Base-by-base conservation (phyloP, 1,284 basidiomycete species). In the Singerocomus inundabilis region DNA sequence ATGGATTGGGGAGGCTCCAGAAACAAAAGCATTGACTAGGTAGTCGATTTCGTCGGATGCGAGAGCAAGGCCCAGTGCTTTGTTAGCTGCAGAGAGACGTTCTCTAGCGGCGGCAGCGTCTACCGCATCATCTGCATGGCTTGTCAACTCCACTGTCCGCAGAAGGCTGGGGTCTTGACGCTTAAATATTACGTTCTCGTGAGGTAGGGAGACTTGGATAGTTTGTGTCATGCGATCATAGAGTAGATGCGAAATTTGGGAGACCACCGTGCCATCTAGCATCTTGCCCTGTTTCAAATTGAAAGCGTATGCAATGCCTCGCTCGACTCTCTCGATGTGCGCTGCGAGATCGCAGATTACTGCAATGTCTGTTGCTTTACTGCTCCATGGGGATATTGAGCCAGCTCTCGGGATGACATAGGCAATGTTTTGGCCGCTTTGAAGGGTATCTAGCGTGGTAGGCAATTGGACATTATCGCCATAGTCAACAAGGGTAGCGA, bases 161-260 rank as follows among this genome's bases (percentile, higher is more conserved):
- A 98, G 79, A 9, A 84, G 79, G 32, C 80, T 79, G 0, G 91
- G 86, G 11, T 72, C 66, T 29, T 82, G 81, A 52, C 88, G 84
- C 24, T 78, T 73, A 69, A 98, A 98, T 54, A 98, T 73, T 11
- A 73, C 68, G 2, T 76, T 71, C 53, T 85, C 75, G 18, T 78
- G 61, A 1, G 93, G 92, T 2, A 78, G 69, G 1, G 74, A 66
- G 48, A 81, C 72, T 59, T 80, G 78, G 29, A 90, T 76, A 24
- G 80, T 70, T 69, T 98, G 95, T 0, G 95, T 99, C 97, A 99
- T 99, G 42, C 95, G 86, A 71, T 99, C 96, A 71, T 94, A 88
- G 32, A 97, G 78, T 44, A 88, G 74, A 57, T 85, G 81, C 1
- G 84, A 73, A 51, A 92, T 80, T 1, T 67, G 57, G 29, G 68